These are phyloP conservation scores for Globisporangium sylvaticum DNA, from an alignment of 352 stramenopile species.

Conservation along the genomic window DNA sequence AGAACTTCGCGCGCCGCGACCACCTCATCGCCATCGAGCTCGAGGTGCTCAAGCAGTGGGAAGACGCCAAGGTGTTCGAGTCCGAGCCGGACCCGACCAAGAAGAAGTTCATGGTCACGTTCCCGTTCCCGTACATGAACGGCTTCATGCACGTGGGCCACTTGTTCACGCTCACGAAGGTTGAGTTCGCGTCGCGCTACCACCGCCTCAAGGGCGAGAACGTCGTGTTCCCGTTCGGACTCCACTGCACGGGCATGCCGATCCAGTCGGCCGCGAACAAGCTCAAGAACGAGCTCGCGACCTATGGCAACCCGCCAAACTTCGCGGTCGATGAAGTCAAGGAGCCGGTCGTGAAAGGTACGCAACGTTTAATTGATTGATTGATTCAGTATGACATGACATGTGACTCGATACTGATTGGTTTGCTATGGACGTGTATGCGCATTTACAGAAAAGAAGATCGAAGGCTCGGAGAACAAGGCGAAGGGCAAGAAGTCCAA, in stretches of 20 bases:
- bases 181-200: constrained; percentile 89
- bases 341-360: constrained; percentile 19
- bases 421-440: background rate
- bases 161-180: constrained; percentile 98
- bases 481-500: constrained; percentile 98
- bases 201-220: constrained; percentile 98
- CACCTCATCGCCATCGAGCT: constrained; percentile 91
- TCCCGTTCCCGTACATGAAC: constrained; percentile 99
- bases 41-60: constrained; percentile 88
- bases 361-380: background rate
- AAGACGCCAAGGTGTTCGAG: constrained; percentile 89
- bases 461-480: constrained; percentile 81
- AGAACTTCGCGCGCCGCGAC: constrained; percentile 87
- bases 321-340: constrained; percentile 83
- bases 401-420: constrained; percentile 2
- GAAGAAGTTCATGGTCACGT: constrained; percentile 98
- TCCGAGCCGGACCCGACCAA: constrained; percentile 72
- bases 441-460: constrained; percentile 56
- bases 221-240: constrained; percentile 98
- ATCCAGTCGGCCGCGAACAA: constrained; percentile 99
- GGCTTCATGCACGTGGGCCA: constrained; percentile 98
- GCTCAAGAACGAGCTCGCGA: constrained; percentile 96
- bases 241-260: constrained; percentile 99
- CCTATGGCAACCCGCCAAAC: constrained; percentile 92
- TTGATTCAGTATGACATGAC: background rate